phyloP scores from a whole-genome alignment of 2,329 filamentous ascomycete species.

The Fusarium sp. region DNA sequence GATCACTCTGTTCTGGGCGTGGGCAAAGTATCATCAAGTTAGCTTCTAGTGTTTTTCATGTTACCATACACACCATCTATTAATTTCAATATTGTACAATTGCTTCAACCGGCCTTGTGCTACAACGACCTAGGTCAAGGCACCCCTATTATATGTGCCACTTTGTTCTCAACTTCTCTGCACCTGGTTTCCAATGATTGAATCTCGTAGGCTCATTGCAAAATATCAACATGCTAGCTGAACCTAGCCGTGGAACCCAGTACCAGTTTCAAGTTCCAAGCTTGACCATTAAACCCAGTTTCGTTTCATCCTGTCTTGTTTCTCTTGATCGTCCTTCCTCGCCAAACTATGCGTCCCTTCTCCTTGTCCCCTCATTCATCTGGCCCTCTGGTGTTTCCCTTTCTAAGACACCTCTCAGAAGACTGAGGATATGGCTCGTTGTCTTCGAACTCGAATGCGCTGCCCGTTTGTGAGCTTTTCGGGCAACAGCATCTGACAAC shows the following conservation, averaged over 20 bases:
- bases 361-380: background rate
- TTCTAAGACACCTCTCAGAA: background rate
- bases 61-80: background rate
- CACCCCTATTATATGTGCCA: background rate
- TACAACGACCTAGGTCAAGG: background rate
- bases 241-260: background rate
- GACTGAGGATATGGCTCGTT: background rate
- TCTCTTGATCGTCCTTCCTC: background rate
- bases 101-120: background rate
- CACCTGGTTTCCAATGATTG: background rate
- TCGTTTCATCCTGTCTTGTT: constrained; percentile 1
- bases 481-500: background rate
- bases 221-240: background rate
- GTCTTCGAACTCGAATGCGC: constrained; percentile 1
- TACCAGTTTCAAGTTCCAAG: constrained; percentile 27
- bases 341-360: background rate
- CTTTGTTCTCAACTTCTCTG: background rate
- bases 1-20: background rate
- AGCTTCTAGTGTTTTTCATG: background rate
- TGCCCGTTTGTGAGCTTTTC: background rate
- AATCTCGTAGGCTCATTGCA: background rate
- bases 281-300: constrained; percentile 1
- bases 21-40: background rate
- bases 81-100: constrained; percentile 12
- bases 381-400: background rate